Evolutionary conservation across 768 basidiomycete species (phyloP), one percentile per base, ranked within the genome.

Genomic region (Pleurotus ostreatus): DNA sequence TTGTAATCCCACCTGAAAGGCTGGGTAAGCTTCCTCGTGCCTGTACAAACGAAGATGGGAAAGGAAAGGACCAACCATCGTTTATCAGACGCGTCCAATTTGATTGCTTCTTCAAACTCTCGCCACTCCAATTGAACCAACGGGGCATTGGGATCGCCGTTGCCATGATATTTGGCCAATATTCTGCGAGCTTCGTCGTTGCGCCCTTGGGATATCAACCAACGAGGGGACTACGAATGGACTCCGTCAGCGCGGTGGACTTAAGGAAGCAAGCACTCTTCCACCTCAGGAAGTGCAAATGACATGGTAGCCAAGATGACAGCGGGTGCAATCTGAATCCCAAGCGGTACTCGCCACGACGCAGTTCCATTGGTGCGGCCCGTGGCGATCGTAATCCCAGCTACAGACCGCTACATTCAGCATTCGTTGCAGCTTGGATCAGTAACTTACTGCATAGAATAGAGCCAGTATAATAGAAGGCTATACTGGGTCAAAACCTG

Each of bases 1-100:
- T 72, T 73, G 63, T 80, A 83, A 64, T 84, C 74, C 74, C 76
- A 78, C 75, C 75, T 76, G 46, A 9, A 40, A 9, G 13, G 11
- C 26, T 25, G 30, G 37, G 25, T 6, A 2, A 48, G 15, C 53
- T 23, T 34, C 30, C 11, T 11, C 4, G 9, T 25, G 23, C 23
- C 23, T 25, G 5, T 5, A 25, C 23, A 25, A 25, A 25, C 23
- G 5, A 25, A 25, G 23, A 25, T 5, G 23, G 23, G 23, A 25
- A 25, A 25, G 23, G 4, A 5, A 25, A 7, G 44, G 16, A 58
- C 77, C 62, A 64, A 78, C 82, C 81, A 83, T 48, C 78, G 70
- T 64, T 84, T 84, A 63, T 82, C 81, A 12, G 80, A 77, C 12
- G 78, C 83, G 60, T 80, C 74, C 5, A 76, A 59, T 41, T 71